A percentile compares a stretch with the other conserved stretches of the same genome.
Evolutionary conservation across 495 filamentous ascomycete species (phyloP).

Genomic region (Delitschia confertaspora): DNA sequence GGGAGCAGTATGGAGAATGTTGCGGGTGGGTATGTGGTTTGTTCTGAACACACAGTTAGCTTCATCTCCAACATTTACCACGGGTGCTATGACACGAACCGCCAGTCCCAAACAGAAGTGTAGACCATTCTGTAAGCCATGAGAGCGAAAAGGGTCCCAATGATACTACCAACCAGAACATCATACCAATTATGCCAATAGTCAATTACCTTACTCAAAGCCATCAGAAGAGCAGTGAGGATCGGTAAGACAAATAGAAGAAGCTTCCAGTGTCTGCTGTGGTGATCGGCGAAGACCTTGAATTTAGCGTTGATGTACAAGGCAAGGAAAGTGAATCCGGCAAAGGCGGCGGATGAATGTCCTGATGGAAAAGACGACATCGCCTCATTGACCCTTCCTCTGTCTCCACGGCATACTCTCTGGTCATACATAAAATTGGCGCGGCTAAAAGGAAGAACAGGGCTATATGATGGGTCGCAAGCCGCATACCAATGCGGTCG

Average conservation of each 20-base stretch:
- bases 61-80: too few species aligned
- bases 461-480: constrained; percentile 47
- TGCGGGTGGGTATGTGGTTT: too few species aligned
- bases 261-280: constrained; percentile 31
- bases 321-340: constrained; percentile 48
- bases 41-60: too few species aligned
- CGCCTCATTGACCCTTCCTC: constrained; percentile 40
- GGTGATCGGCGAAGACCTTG: constrained; percentile 41
- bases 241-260: constrained; percentile 35
- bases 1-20: too few species aligned
- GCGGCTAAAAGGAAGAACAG: too few species aligned
- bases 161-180: constrained; percentile 45
- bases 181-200: constrained; percentile 53
- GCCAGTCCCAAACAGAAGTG: constrained; percentile 5
- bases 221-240: constrained; percentile 29
- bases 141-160: constrained; percentile 51
- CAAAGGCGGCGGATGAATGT: constrained; percentile 50
- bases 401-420: constrained; percentile 43
- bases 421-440: constrained; percentile 28
- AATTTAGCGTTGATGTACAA: constrained; percentile 60
- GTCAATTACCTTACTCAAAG: constrained; percentile 9
- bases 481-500: constrained; percentile 51
- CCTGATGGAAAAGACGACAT: constrained; percentile 55
- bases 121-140: constrained; percentile 50
- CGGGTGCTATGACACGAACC: too few species aligned